Evolutionary conservation across 352 stramenopile species (phyloP), one percentile per base, ranked within the genome.

Genomic region (Globisporangium middletonii): DNA sequence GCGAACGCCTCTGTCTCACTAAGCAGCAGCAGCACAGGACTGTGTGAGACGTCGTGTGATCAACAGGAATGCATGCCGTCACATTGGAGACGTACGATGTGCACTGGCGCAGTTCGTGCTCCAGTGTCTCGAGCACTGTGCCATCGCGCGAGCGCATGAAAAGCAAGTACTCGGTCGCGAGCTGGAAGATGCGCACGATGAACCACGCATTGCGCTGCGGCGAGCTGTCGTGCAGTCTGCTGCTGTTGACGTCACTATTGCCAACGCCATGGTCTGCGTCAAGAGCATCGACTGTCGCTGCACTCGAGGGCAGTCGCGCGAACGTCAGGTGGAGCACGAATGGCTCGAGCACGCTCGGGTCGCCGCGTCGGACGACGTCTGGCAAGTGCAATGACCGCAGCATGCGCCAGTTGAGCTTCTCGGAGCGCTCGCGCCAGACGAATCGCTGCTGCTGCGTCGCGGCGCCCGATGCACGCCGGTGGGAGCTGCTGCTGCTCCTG

Each of bases 311-410:
- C 49, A 92, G 65, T 41, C 69, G 66, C 19, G 79, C 79, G 51
- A 92, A 92, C 26, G 82, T 92, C 63, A 89, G 42, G 33, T 92
- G 82, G 35, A 92, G 65, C 49, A 80, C 78, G 49, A 75, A 88
- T 7, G 77, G 79, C 67, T 92, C 82, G 41, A 92, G 68, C 16
- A 75, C 55, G 50, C 72, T 73, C 33, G 82, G 71, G 48, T 89
- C 76, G 0, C 82, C 79, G 26, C 67, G 65, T 3, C 67, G 63
- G 15, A 92, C 64, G 35, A 87, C 65, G 18, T 88, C 69, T 2
- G 55, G 41, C 30, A 92, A 53, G 52, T 89, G 63, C 53, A 89
- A 60, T 13, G 67, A 53, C 18, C 60, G 53, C 42, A 92, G 67
- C 44, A 89, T 50, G 46, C 79, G 75, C 82, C 82, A 92, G 61